Evolutionary conservation across 768 basidiomycete genomes (phyloP).

Genomic region (Leccinellum luteum): DNA sequence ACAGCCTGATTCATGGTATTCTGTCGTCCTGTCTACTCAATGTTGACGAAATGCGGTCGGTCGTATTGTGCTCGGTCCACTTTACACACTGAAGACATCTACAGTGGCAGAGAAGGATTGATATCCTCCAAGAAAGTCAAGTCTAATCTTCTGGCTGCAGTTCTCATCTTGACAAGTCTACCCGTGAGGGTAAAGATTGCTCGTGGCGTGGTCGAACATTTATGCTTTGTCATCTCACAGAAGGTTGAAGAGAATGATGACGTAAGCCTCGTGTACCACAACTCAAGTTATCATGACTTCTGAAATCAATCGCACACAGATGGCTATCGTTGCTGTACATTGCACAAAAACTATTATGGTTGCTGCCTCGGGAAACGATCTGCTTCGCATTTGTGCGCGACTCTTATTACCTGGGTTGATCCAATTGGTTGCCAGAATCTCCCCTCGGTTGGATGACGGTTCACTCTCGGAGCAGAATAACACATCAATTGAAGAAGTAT

Average conservation of each 20-base stretch:
- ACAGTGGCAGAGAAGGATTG: slow-evolving; percentile 74
- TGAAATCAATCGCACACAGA: slow-evolving; percentile 38
- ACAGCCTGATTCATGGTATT: slow-evolving; percentile 68
- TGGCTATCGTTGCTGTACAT: slow-evolving; percentile 82
- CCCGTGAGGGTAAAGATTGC: slow-evolving; percentile 68
- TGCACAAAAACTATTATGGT: slow-evolving; percentile 83
- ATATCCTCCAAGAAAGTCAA: slow-evolving; percentile 83
- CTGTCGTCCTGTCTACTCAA: slow-evolving; percentile 84
- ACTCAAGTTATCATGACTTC: background rate
- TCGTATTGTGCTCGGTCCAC: slow-evolving; percentile 4
- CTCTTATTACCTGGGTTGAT: slow-evolving; percentile 79
- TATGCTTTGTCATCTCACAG: slow-evolving; percentile 81
- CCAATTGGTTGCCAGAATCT: slow-evolving; percentile 71
- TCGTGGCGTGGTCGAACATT: slow-evolving; percentile 74
- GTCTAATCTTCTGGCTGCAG: slow-evolving; percentile 83
- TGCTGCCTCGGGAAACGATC: slow-evolving; percentile 64
- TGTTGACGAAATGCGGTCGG: slow-evolving; percentile 89
- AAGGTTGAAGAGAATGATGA: slow-evolving; percentile 70
- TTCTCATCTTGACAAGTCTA: slow-evolving; percentile 79
- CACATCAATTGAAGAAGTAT: slow-evolving; percentile 70
- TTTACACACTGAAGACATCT: slow-evolving; percentile 6
- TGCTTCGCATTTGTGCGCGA: slow-evolving; percentile 69
- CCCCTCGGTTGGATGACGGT: slow-evolving; percentile 58
- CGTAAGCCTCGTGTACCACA: slow-evolving; percentile 41
- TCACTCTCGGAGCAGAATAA: slow-evolving; percentile 53